Base-by-base conservation (phyloP, 352 stramenopile genomes). In the Aphanomyces euteiches region DNA sequence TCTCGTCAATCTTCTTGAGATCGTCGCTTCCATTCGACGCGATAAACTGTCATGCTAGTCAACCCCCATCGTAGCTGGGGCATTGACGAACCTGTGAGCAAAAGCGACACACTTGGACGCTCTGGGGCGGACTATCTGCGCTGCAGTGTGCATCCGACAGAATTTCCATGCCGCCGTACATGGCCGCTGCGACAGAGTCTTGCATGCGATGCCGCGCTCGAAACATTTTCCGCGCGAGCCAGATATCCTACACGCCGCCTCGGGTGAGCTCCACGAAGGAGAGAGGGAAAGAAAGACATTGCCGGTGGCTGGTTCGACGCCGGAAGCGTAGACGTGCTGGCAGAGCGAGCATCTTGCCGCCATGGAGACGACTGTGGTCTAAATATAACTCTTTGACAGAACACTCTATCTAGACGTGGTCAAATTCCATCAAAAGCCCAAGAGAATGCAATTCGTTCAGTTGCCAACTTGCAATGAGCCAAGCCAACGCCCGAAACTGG, bases 81-180 rank as follows among this genome's bases (percentile, higher is more conserved):
- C 50, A 58, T 41, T 10, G 21, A 48, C 57, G 17, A 19, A 48
- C 57, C 37, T 66, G 57, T 13, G 57, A 37, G 38, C 57, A 66
- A 28, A 66, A 66, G 19, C 47, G 38, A 21, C 57, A 66, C 13
- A 66, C 57, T 8, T 48, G 57, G 7, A 40, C 57, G 34, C 47
- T 40, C 38, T 40, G 57, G 3, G 13, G 28, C 37, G 39, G 56
- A 7, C 34, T 28, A 37, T 28, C 28, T 28, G 28, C 28, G 28
- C 28, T 2, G 28, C 28, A 28, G 28, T 28, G 28, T 28, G 28
- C n/a, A 19, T 58, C 50, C 2, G 50, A 58, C n/a, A 58, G 37
- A 38, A 21, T n/a, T 34, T 58, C n/a, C 8, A 58, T n/a, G 50
- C 50, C 50, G 28, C 37, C 8, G 50, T 58, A 34, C 28, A 58